phyloP scores from a whole-genome alignment of 2,329 filamentous ascomycete species.

The Fusarium sp. region DNA sequence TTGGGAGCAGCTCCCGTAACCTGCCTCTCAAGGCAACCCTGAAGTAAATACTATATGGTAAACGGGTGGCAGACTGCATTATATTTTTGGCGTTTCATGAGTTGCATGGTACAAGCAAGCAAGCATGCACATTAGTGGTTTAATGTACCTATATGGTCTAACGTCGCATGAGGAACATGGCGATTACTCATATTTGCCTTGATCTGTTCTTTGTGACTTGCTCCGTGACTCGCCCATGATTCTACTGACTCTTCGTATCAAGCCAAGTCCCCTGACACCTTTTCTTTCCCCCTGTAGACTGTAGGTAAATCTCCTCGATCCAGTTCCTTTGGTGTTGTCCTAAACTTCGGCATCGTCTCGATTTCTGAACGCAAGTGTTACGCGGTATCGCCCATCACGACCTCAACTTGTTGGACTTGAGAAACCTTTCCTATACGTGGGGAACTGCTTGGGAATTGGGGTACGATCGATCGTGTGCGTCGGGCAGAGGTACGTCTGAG shows the following conservation, averaged over 20 bases:
- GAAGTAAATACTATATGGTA: background rate
- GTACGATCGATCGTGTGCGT: background rate
- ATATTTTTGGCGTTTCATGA: background rate
- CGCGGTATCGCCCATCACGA: background rate
- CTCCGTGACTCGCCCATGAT: background rate
- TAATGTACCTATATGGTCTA: background rate
- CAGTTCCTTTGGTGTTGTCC: background rate
- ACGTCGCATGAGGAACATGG: background rate
- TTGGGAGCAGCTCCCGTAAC: slow-evolving; percentile 67
- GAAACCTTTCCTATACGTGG: background rate
- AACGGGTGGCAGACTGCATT: background rate
- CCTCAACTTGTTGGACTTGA: background rate
- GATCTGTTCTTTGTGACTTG: background rate
- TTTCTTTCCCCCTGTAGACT: background rate
- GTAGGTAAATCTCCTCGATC: background rate
- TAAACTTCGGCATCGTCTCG: background rate
- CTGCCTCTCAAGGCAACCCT: slow-evolving; percentile 54
- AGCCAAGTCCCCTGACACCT: background rate
- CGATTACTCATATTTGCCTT: background rate
- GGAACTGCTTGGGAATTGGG: background rate
- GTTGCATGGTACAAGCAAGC: background rate
- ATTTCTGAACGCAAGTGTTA: background rate
- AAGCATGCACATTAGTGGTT: background rate
- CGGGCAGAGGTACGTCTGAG: background rate
- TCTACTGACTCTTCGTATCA: too few relatives aligned